Evolutionary conservation across 257 asterid genomes (phyloP).

Genomic region (Lithospermum erythrorhizon): DNA sequence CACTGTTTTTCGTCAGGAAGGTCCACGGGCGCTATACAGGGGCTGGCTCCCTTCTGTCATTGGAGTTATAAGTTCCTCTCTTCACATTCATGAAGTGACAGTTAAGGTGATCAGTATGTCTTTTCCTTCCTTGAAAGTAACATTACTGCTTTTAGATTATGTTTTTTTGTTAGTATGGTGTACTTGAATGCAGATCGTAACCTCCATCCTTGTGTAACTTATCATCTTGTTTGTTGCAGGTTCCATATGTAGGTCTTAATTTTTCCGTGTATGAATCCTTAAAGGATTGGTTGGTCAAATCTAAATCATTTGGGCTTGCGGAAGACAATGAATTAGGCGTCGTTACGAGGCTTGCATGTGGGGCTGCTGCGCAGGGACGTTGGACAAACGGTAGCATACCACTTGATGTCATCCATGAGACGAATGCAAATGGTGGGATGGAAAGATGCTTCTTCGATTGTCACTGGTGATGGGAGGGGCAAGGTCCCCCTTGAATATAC

Average conservation of each 20-base stretch:
- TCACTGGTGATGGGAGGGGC: conserved; percentile 73
- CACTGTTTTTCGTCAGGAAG: conserved; percentile 95
- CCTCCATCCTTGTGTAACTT: conserved; percentile 2
- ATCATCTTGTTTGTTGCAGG: conserved; percentile 35
- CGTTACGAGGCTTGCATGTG: conserved; percentile 79
- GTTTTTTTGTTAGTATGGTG: not conserved
- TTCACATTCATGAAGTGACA: not conserved
- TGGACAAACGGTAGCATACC: conserved; percentile 97
- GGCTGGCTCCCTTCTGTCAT: conserved; percentile 99
- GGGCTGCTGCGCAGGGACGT: conserved; percentile 99
- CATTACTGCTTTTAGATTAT: too few relatives aligned
- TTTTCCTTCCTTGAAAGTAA: too few relatives aligned
- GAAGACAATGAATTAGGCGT: conserved; percentile 81
- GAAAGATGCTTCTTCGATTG: conserved; percentile 75
- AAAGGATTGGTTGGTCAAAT: conserved; percentile 71
- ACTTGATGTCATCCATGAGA: conserved; percentile 85
- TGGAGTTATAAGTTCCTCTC: conserved; percentile 74
- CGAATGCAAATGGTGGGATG: conserved; percentile 99
- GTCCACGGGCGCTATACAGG: conserved; percentile 83
- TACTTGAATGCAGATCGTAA: not conserved
- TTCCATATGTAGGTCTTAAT: conserved; percentile 96
- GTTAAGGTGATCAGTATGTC: not conserved
- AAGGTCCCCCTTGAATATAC: conserved; percentile 58
- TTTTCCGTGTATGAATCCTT: conserved; percentile 95
- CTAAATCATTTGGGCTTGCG: conserved; percentile 53